Conservation (phyloP, 2,329 filamentous ascomycete species). For the Ophiostoma tasmaniense region DNA sequence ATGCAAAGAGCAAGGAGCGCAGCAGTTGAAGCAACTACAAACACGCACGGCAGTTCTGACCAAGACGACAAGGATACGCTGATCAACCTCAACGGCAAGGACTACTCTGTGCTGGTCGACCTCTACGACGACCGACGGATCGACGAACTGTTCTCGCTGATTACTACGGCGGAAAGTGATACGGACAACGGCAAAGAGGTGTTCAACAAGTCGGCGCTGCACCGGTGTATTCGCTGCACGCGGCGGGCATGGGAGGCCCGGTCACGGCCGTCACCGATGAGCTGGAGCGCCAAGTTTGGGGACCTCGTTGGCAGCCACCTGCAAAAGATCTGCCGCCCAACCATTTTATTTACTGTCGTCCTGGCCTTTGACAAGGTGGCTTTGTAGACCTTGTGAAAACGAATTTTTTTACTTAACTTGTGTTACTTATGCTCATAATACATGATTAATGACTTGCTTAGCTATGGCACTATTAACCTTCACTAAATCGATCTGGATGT, state of each 20-base stretch:
- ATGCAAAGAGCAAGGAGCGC: background rate
- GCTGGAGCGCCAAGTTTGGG: conserved; percentile 13
- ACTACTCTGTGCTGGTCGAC: conserved; percentile 18
- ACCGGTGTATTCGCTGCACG: conserved; percentile 18
- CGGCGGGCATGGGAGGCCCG: conserved; percentile 16
- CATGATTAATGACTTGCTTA: background rate
- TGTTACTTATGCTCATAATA: background rate
- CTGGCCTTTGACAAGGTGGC: conserved; percentile 5
- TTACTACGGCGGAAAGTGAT: background rate
- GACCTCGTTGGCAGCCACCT: conserved; percentile 10
- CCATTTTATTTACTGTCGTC: conserved; percentile 18
- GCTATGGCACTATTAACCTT: too few relatives aligned
- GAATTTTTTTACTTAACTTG: background rate
- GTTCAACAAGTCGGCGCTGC: conserved; percentile 18
- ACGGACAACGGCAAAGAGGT: background rate
- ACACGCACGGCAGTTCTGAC: background rate
- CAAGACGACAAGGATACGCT: background rate
- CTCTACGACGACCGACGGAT: conserved; percentile 21
- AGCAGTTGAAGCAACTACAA: background rate
- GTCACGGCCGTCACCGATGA: background rate
- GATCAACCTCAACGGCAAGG: conserved; percentile 15
- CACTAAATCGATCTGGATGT: too few relatives aligned
- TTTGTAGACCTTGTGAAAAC: background rate
- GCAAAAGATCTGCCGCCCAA: conserved; percentile 16
- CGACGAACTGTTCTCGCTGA: conserved; percentile 20